Evolutionary conservation across 768 basidiomycete species (phyloP).

Genomic region (Russula olivacea): DNA sequence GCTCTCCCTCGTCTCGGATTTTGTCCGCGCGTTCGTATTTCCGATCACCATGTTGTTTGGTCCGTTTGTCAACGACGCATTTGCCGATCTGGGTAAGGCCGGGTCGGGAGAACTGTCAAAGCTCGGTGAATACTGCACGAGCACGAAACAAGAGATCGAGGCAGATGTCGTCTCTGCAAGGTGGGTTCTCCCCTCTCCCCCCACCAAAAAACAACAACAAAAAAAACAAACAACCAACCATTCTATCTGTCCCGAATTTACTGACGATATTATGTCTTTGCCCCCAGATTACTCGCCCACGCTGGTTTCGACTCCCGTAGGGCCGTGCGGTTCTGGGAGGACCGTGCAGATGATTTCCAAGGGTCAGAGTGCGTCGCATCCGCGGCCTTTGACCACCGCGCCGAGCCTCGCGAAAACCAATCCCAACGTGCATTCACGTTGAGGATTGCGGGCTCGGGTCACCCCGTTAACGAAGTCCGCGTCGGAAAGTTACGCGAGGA

Average conservation of each 20-base stretch:
- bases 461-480: conserved; percentile 65
- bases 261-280: neutral
- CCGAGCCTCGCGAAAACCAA: conserved; percentile 26
- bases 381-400: conserved; percentile 29
- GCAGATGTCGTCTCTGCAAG: conserved; percentile 85
- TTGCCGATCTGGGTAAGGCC: conserved; percentile 73
- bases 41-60: conserved; percentile 89
- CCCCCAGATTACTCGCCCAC: conserved; percentile 74
- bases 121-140: conserved; percentile 70
- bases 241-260: neutral
- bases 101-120: conserved; percentile 71
- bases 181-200: conserved; percentile 36
- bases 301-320: conserved; percentile 84
- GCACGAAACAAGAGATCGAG: conserved; percentile 81
- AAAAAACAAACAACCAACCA: neutral
- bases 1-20: conserved; percentile 68
- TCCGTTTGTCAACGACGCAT: conserved; percentile 92
- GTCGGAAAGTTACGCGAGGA: conserved; percentile 58
- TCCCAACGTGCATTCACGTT: conserved; percentile 31
- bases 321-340: conserved; percentile 82
- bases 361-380: conserved; percentile 39
- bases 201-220: neutral
- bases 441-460: conserved; percentile 50
- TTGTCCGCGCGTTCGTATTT: conserved; percentile 73
- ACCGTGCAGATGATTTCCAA: conserved; percentile 37